A percentile compares a stretch with the other conserved stretches of the same genome.
These are phyloP conservation scores for Spatholobus suberectus DNA, from an alignment of 306 rosid genomes.

Conservation along the genomic window DNA sequence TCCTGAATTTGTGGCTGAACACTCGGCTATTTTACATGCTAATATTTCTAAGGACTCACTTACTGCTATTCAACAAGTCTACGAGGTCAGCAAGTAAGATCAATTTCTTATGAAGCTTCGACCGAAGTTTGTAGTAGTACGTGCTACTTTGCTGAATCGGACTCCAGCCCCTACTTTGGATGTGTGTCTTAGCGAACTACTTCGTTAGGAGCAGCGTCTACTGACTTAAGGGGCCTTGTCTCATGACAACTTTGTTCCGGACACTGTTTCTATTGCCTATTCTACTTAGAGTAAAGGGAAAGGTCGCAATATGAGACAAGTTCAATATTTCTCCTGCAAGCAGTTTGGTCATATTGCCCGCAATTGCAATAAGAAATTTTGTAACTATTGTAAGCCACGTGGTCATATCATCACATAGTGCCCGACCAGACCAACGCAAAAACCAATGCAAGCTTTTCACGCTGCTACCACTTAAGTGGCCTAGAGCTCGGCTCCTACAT, in stretches of 20 bases:
- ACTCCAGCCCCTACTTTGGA: neutral
- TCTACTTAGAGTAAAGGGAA: neutral
- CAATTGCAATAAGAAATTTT: neutral
- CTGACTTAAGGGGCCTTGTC: neutral
- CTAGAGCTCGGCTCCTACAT: neutral
- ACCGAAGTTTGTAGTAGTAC: neutral
- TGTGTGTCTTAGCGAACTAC: neutral
- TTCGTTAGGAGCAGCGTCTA: neutral
- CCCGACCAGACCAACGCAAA: neutral
- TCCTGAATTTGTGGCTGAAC: too few species aligned
- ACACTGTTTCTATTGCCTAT: neutral
- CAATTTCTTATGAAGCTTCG: neutral
- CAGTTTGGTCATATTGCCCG: conserved; percentile 16
- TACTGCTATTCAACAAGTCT: too few species aligned
- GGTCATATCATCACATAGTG: neutral
- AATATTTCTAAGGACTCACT: too few species aligned
- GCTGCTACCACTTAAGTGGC: neutral
- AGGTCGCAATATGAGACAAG: neutral
- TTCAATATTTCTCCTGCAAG: neutral
- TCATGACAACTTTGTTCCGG: neutral
- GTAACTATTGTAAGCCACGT: neutral
- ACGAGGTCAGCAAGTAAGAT: too few species aligned
- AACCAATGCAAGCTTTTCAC: neutral
- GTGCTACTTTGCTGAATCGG: neutral
- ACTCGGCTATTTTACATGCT: too few species aligned